phyloP scores from a whole-genome alignment of 768 basidiomycete genomes.

The Tulasnella sp. region DNA sequence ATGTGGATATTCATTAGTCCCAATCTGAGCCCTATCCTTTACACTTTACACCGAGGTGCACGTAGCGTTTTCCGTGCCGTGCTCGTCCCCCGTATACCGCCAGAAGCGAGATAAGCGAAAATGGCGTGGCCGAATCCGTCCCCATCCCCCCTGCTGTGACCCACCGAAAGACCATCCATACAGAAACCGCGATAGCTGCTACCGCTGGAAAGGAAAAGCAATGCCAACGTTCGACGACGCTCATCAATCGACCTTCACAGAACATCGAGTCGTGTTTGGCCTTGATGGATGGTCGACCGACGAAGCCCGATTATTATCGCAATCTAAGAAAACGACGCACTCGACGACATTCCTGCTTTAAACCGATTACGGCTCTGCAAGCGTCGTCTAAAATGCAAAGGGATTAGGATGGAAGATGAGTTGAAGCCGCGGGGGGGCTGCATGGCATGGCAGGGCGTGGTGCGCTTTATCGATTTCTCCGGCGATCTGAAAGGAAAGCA shows the following conservation, averaged over 20 bases:
- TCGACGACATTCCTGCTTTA: background rate
- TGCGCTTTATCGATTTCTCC: background rate
- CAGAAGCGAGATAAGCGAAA: slow-evolving; percentile 1
- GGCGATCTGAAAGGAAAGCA: background rate
- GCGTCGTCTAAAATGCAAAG: slow-evolving; percentile 8
- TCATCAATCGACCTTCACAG: slow-evolving; percentile 6
- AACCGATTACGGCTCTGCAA: background rate
- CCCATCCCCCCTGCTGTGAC: background rate
- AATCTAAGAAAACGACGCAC: background rate
- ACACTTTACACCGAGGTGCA: background rate
- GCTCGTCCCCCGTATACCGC: background rate
- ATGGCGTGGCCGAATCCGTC: background rate
- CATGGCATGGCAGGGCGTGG: background rate
- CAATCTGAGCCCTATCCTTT: slow-evolving; percentile 9
- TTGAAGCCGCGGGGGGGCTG: slow-evolving; percentile 7
- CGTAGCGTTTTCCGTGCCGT: background rate
- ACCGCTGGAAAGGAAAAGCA: background rate
- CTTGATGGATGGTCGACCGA: background rate
- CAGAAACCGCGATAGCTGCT: background rate
- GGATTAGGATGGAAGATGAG: slow-evolving; percentile 11
- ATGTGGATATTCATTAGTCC: slow-evolving; percentile 1
- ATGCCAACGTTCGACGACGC: background rate
- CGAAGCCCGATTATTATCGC: slow-evolving; percentile 8
- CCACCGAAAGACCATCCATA: no score
- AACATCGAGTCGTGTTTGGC: background rate